Evolutionary conservation across 768 basidiomycete genomes (phyloP), one percentile per base, ranked within the genome.

Genomic region (Panaeolus papilionaceus): DNA sequence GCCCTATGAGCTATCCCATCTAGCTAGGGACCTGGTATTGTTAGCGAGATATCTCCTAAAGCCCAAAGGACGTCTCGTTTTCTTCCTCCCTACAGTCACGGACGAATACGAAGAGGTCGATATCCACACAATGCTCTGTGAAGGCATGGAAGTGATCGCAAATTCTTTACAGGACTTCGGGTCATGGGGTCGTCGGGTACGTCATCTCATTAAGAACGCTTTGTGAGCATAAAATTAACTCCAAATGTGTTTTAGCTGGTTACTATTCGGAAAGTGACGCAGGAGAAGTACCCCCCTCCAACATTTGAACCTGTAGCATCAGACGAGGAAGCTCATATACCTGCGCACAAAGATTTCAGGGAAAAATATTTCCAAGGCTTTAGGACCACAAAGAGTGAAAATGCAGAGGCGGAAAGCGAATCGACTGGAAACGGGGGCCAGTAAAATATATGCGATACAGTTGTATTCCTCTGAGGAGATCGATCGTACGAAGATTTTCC

Each of bases 91-190:
- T 0, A 96, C 95, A 0, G 92, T 97, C 23, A 94, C 88, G 12
- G 96, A 97, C 61, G 92, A 96, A 47, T 99, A 96, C 74, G 87
- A 92, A 68, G 92, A 93, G 71, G 80, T 98, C 1, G 98, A 99
- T 74, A 82, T 99, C 9, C 85, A 92, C 38, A 79, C 83, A 0
- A 86, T 94, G 77, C 83, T 95, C 4, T 93, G 92, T 71, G 89
- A 89, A 26, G 96, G 96, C 1, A 96, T 99, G 92, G 89, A 89
- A 71, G 79, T 99, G 20, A 83, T 96, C 49, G 91, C 92, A 0
- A 96, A 97, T 75, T 96, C 94, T 40, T 78, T 95, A 69, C 96
- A 99, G 78, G 90, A 92, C 72, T 99, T 98, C 74, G 96, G 96
- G 14, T 92, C 90, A 28, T 99, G 97, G 97, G 96, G 95, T 1